Evolutionary conservation across 2,329 filamentous ascomycete genomes (phyloP).

Genomic region (Biscogniauxia mediterranea): DNA sequence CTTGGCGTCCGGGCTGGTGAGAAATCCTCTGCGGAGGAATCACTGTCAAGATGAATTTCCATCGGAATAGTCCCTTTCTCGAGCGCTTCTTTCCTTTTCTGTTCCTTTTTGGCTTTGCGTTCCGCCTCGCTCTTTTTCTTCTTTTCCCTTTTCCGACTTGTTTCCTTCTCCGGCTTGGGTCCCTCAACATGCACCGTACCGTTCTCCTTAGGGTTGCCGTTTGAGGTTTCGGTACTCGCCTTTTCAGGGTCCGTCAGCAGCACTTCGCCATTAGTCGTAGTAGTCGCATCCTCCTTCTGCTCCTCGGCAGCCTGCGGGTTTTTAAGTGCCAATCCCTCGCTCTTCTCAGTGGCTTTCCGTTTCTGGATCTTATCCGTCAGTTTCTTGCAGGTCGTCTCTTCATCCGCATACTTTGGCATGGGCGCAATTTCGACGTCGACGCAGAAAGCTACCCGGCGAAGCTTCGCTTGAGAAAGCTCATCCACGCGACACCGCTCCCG

Average conservation of each 20-base stretch:
- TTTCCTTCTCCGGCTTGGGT: conserved; percentile 39
- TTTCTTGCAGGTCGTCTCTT: conserved; percentile 49
- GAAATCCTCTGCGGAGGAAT: conserved; percentile 46
- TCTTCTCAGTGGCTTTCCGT: conserved; percentile 64
- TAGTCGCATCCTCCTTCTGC: conserved; percentile 50
- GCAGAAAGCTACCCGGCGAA: conserved; percentile 88
- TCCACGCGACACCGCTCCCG: conserved; percentile 76
- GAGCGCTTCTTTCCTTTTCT: conserved; percentile 79
- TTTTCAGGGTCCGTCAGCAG: conserved; percentile 41
- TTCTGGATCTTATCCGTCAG: conserved; percentile 57
- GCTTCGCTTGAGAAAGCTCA: conserved; percentile 76
- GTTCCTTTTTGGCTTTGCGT: conserved; percentile 86
- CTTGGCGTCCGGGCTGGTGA: conserved; percentile 38
- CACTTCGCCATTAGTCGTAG: conserved; percentile 42
- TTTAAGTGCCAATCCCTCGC: conserved; percentile 74
- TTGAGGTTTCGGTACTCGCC: conserved; percentile 28
- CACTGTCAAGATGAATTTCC: conserved; percentile 73
- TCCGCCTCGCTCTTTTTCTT: conserved; percentile 95
- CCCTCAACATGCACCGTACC: conserved; percentile 32
- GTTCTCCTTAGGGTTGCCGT: conserved; percentile 29
- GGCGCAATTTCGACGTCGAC: conserved; percentile 97
- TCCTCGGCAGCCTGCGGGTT: conserved; percentile 59
- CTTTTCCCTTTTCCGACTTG: conserved; percentile 83
- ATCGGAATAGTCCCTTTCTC: conserved; percentile 85
- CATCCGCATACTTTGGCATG: conserved; percentile 73